Evolutionary conservation across 768 basidiomycete genomes (phyloP).

Genomic region (Strobilomyces confusus): DNA sequence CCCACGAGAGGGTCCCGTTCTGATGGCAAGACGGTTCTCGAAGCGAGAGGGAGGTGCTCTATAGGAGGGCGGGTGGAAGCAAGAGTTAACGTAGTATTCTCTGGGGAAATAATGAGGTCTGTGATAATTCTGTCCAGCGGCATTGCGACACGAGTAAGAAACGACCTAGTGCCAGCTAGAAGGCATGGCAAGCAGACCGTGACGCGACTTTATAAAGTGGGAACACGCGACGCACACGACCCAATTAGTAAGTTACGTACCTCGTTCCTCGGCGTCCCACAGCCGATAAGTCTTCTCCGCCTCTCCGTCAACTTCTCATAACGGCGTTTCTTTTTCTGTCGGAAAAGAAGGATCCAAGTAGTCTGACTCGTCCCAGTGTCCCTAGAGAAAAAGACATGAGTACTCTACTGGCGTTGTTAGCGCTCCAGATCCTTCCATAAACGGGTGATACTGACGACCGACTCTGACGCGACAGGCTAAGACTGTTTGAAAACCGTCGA

Average conservation of each 20-base stretch:
- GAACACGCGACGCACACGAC: constrained; percentile 21
- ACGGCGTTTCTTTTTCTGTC: not conserved
- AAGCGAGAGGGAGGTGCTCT: constrained; percentile 15
- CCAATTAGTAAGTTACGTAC: constrained; percentile 21
- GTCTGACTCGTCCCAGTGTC: not conserved
- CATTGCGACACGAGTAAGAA: constrained; percentile 21
- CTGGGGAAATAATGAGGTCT: constrained; percentile 34
- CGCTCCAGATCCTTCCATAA: not conserved
- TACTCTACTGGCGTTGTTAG: not conserved
- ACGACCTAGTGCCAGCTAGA: not conserved
- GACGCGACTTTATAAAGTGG: constrained; percentile 22
- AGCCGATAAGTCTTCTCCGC: constrained; percentile 1
- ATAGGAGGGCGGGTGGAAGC: constrained; percentile 15
- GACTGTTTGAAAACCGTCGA: not conserved
- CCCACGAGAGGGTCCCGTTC: constrained; percentile 35
- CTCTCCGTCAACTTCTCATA: not conserved
- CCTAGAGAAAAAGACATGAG: not conserved
- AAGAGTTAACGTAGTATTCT: constrained; percentile 29
- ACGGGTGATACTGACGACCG: not conserved
- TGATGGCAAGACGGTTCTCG: constrained; percentile 16
- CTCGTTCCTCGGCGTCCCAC: constrained; percentile 9
- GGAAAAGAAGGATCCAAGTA: not conserved
- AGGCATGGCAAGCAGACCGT: constrained; percentile 7
- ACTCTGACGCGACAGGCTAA: not conserved
- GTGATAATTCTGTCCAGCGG: constrained; percentile 30